phyloP scores from a whole-genome alignment of 805 yeast species.

The Myxozyma monticola region DNA sequence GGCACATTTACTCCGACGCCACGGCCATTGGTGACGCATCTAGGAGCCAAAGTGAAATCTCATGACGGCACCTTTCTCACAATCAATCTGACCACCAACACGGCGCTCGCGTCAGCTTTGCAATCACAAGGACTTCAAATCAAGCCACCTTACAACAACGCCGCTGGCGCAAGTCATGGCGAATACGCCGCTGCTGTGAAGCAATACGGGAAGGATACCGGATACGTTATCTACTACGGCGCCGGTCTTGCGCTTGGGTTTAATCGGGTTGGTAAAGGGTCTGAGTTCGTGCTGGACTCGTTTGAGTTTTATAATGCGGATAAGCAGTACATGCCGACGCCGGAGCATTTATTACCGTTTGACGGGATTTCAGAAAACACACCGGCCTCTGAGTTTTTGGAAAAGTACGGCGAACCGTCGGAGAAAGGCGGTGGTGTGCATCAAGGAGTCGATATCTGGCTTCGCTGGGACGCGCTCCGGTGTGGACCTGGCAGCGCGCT shows the following conservation, averaged over 20 bases:
- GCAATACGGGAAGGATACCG: conserved; percentile 8
- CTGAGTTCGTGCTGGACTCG: conserved; percentile 2
- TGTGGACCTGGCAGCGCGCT: not conserved
- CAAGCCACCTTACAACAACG: no score
- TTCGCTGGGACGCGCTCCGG: conserved; percentile 14
- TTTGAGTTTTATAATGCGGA: conserved; percentile 14
- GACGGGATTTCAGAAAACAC: conserved; percentile 1
- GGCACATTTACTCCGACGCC: no score
- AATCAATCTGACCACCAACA: no score
- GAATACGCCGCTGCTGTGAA: no score
- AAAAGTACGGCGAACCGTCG: conserved; percentile 14
- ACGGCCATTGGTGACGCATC: no score
- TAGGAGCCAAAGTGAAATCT: no score
- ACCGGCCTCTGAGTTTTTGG: conserved; percentile 9
- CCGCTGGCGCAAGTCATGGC: no score
- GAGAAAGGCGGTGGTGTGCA: conserved; percentile 22
- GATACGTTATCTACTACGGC: conserved; percentile 4
- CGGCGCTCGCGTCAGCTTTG: no score
- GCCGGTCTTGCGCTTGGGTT: conserved; percentile 8
- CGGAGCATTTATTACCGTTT: conserved; percentile 7
- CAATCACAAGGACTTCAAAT: no score
- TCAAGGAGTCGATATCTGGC: conserved; percentile 18
- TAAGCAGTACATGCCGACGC: not conserved
- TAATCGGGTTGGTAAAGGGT: not conserved
- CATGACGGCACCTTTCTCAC: no score